Percentiles rank a stretch among this genome's conserved stretches.
These are phyloP conservation scores for Xylaria bambusicola DNA, from an alignment of 495 filamentous ascomycete species.

Conservation along the genomic window DNA sequence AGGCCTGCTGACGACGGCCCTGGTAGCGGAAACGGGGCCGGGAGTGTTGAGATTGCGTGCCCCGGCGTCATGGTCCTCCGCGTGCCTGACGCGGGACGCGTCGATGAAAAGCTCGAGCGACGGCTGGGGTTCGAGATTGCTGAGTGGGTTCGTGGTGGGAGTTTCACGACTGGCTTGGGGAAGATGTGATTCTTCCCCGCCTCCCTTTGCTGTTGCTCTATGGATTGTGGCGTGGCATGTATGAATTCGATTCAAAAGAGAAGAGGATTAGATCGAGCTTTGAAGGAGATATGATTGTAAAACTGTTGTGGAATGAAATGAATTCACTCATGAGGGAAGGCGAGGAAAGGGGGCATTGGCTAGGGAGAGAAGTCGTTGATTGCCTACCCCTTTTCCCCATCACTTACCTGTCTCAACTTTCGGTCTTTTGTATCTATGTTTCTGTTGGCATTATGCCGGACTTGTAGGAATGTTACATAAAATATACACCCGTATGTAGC, in stretches of 20 bases:
- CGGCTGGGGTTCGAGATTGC: conserved; percentile 80
- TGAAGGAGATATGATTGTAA: too few species aligned
- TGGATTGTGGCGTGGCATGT: too few species aligned
- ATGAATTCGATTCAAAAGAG: not conserved
- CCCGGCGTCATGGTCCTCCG: conserved; percentile 41
- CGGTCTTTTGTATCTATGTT: conserved; percentile 12
- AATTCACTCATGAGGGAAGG: too few species aligned
- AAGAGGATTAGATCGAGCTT: too few species aligned
- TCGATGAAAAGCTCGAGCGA: conserved; percentile 68
- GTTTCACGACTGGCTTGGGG: conserved; percentile 29
- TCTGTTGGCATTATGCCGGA: conserved; percentile 5
- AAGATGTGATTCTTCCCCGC: conserved; percentile 1
- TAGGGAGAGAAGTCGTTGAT: too few species aligned
- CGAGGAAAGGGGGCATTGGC: not conserved
- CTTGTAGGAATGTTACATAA: conserved; percentile 1
- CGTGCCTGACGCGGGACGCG: conserved; percentile 38
- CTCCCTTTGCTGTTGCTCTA: too few species aligned
- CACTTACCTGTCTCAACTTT: not conserved
- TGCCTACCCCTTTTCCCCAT: not conserved
- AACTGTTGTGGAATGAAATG: not conserved
- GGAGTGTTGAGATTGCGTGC: conserved; percentile 54
- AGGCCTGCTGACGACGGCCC: conserved; percentile 17
- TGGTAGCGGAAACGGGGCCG: conserved; percentile 25
- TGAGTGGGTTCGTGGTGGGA: conserved; percentile 66
- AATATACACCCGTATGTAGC: conserved; percentile 4